These are phyloP conservation scores for Solanum tarapatanum DNA, from an alignment of 257 asterid genomes.

Conservation along the genomic window DNA sequence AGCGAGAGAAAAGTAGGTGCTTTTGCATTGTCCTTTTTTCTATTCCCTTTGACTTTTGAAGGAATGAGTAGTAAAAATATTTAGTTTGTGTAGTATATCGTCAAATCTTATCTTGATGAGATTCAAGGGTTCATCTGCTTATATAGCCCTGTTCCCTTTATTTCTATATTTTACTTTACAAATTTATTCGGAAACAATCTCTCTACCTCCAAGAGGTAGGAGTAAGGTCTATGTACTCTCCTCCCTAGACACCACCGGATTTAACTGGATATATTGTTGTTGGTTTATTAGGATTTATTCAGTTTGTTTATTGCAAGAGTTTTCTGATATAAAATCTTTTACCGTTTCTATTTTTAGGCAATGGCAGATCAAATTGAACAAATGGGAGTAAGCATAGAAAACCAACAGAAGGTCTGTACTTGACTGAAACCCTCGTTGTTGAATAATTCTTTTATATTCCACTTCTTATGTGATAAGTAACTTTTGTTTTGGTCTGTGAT, in stretches of 20 bases:
- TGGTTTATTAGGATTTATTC: background rate
- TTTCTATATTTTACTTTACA: background rate
- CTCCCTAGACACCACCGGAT: background rate
- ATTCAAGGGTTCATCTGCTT: background rate
- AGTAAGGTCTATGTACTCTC: background rate
- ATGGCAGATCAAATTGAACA: constrained; percentile 92
- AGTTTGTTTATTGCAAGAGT: background rate
- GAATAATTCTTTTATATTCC: too few species aligned
- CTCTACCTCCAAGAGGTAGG: background rate
- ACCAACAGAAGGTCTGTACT: constrained; percentile 46
- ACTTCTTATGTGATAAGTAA: background rate
- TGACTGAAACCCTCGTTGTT: background rate
- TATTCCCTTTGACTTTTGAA: background rate
- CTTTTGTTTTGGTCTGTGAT: background rate
- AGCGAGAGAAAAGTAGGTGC: constrained; percentile 19
- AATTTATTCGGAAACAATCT: background rate
- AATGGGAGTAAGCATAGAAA: constrained; percentile 61
- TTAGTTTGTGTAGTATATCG: background rate
- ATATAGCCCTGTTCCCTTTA: background rate
- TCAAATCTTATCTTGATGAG: background rate
- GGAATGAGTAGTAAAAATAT: background rate
- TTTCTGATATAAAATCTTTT: background rate
- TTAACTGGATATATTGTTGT: background rate
- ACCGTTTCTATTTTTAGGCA: constrained; percentile 29
- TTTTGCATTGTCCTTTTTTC: background rate